Evolutionary conservation across 768 basidiomycete genomes (phyloP).

Genomic region (Leccinellum albellum): DNA sequence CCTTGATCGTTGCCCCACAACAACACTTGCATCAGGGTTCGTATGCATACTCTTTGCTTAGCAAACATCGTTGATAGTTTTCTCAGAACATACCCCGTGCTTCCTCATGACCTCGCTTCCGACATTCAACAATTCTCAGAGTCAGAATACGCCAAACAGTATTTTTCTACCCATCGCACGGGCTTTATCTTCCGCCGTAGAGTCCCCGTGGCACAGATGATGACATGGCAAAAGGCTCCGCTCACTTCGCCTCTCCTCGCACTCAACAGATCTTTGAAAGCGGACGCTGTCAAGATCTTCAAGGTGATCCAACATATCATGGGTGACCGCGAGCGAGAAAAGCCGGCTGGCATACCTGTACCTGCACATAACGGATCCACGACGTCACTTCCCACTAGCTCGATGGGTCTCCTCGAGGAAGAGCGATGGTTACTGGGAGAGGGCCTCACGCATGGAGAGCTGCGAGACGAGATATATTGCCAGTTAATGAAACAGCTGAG

Average conservation of each 20-base stretch:
- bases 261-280: slow-evolving; percentile 59
- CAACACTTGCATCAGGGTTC: slow-evolving; percentile 64
- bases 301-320: slow-evolving; percentile 89
- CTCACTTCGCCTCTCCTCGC: slow-evolving; percentile 73
- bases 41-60: slow-evolving; percentile 18
- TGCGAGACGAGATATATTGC: slow-evolving; percentile 92
- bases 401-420: slow-evolving; percentile 63
- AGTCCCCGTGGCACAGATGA: slow-evolving; percentile 81
- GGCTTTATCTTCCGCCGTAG: slow-evolving; percentile 82
- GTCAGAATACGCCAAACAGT: slow-evolving; percentile 79
- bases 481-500: slow-evolving; percentile 91
- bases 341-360: slow-evolving; percentile 45
- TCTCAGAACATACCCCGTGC: slow-evolving; percentile 64
- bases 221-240: slow-evolving; percentile 86
- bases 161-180: slow-evolving; percentile 87
- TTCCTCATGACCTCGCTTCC: slow-evolving; percentile 75
- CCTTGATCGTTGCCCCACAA: slow-evolving; percentile 28
- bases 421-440: slow-evolving; percentile 82
- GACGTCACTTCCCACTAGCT: slow-evolving; percentile 40
- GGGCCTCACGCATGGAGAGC: slow-evolving; percentile 74
- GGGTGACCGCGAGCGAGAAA: slow-evolving; percentile 85
- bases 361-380: slow-evolving; percentile 44
- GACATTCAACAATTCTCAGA: slow-evolving; percentile 87
- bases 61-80: slow-evolving; percentile 8
- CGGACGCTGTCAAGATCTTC: slow-evolving; percentile 82